Evolutionary conservation across 2,329 filamentous ascomycete species (phyloP).

Genomic region (Colletotrichum tropicale): DNA sequence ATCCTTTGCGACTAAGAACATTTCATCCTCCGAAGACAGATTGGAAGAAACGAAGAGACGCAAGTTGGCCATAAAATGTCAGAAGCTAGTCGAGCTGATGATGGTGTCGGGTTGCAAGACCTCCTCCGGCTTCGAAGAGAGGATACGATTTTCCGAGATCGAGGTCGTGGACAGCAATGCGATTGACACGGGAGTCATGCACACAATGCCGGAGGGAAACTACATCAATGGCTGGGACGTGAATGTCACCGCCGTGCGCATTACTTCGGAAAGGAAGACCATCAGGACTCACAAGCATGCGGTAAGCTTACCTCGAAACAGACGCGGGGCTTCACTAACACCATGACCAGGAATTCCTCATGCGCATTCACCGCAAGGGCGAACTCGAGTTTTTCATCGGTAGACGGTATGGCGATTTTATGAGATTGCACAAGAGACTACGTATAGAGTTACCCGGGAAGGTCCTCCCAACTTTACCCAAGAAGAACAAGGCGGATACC

Average conservation of each 20-base stretch:
- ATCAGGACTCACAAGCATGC: conserved; percentile 92
- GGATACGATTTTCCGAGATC: conserved; percentile 95
- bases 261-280: conserved; percentile 81
- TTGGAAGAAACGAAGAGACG: conserved; percentile 94
- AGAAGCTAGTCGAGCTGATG: conserved; percentile 98
- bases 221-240: conserved; percentile 96
- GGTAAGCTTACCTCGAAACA: conserved; percentile 51
- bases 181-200: conserved; percentile 86
- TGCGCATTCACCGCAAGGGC: conserved; percentile 81
- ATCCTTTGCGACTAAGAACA: conserved; percentile 95
- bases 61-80: conserved; percentile 90
- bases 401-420: conserved; percentile 88
- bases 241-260: conserved; percentile 89
- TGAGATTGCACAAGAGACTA: conserved; percentile 76
- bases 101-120: conserved; percentile 98
- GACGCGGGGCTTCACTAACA: background rate
- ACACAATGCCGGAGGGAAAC: conserved; percentile 89
- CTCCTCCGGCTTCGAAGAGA: conserved; percentile 95
- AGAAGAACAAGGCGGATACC: conserved; percentile 86
- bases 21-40: conserved; percentile 94
- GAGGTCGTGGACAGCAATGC: conserved; percentile 94
- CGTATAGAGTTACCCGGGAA: conserved; percentile 89
- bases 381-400: conserved; percentile 80
- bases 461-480: conserved; percentile 82
- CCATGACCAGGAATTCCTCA: conserved; percentile 78